These are phyloP conservation scores for Dictyostelium citrinum DNA, from an alignment of 78 protist genomes.

Conservation along the genomic window DNA sequence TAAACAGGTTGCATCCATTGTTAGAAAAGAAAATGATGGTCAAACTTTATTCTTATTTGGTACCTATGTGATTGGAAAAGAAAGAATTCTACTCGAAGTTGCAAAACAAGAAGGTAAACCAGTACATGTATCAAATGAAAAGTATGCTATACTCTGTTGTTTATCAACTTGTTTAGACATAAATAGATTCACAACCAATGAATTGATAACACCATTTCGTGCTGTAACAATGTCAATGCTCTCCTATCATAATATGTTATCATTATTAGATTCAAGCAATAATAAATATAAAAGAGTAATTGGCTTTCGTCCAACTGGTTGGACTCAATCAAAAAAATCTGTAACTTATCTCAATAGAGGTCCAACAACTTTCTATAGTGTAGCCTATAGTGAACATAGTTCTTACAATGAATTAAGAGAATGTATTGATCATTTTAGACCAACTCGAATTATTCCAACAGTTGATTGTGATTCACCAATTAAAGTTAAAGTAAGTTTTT, in stretches of 20 bases:
- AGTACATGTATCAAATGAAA: constrained; percentile 37
- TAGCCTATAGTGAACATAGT: constrained; percentile 89
- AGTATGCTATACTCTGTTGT: constrained; percentile 22
- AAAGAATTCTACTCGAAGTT: constrained; percentile 62
- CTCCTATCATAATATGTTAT: not conserved
- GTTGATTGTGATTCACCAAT: constrained; percentile 67
- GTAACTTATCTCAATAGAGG: constrained; percentile 3
- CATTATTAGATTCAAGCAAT: not conserved
- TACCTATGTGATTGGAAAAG: constrained; percentile 91
- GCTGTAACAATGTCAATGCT: constrained; percentile 53
- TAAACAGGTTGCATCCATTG: constrained; percentile 22
- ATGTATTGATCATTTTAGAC: constrained; percentile 68
- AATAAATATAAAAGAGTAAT: constrained; percentile 25
- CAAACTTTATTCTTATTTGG: constrained; percentile 82
- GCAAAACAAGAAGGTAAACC: constrained; percentile 33
- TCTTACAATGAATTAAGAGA: constrained; percentile 72
- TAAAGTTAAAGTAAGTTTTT: constrained; percentile 29
- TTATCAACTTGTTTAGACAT: not conserved
- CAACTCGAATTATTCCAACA: constrained; percentile 62
- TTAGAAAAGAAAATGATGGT: constrained; percentile 9
- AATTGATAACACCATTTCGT: constrained; percentile 5
- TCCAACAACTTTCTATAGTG: constrained; percentile 22
- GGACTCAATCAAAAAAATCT: constrained; percentile 71
- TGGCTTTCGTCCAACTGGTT: constrained; percentile 85
- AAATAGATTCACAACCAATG: constrained; percentile 35